phyloP scores from a whole-genome alignment of 257 asterid genomes.

The Solanum okadae region DNA sequence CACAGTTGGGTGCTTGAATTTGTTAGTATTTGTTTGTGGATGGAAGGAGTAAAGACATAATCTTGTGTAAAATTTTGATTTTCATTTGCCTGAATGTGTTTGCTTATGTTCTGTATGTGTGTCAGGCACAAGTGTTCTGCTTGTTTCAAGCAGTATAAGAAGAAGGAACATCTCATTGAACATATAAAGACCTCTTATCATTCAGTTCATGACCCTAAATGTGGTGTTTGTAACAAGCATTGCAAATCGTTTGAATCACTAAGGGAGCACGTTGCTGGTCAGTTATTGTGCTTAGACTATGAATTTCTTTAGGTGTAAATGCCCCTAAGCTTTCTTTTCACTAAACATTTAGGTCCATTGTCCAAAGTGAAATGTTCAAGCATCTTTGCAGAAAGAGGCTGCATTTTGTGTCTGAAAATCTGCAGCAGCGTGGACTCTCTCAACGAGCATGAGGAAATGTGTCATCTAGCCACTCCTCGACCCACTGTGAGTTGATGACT shows the following conservation, averaged over 20 bases:
- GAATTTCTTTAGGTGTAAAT: background rate
- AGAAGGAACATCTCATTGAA: slow-evolving; percentile 45
- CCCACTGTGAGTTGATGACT: slow-evolving; percentile 24
- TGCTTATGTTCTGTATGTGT: background rate
- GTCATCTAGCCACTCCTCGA: slow-evolving; percentile 31
- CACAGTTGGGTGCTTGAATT: background rate
- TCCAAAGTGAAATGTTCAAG: slow-evolving; percentile 38
- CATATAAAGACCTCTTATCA: slow-evolving; percentile 37
- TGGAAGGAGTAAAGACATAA: background rate
- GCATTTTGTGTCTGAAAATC: slow-evolving; percentile 30
- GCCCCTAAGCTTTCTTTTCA: background rate
- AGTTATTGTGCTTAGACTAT: background rate
- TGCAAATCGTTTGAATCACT: slow-evolving; percentile 47
- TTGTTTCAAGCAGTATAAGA: slow-evolving; percentile 53
- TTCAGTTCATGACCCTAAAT: slow-evolving; percentile 46
- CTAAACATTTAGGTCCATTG: slow-evolving; percentile 24
- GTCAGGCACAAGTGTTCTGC: slow-evolving; percentile 50
- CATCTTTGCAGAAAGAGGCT: slow-evolving; percentile 34
- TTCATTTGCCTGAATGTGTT: background rate
- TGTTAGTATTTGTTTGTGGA: background rate
- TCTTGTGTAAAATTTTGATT: background rate
- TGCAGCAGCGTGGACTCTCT: slow-evolving; percentile 20
- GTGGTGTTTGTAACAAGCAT: slow-evolving; percentile 39
- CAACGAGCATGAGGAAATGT: slow-evolving; percentile 19
- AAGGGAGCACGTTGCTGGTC: slow-evolving; percentile 44